Conservation (phyloP, 2,329 filamentous ascomycete genomes). For the Aureobasidium sp. region DNA sequence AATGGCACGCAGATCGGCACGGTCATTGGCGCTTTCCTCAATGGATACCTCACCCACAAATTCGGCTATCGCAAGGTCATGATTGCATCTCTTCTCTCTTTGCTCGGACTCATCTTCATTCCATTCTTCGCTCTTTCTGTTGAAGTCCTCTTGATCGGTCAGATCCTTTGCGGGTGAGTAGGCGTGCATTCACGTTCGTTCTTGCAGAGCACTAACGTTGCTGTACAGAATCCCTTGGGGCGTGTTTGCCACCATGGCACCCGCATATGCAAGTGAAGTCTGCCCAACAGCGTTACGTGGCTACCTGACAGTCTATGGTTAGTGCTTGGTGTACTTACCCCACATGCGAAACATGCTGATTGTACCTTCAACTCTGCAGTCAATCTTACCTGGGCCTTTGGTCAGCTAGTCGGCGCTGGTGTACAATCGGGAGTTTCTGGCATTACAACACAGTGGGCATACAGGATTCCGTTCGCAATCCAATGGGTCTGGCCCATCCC, state of each 20-base stretch:
- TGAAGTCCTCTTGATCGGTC: slow-evolving; percentile 47
- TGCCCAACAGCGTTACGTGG: slow-evolving; percentile 51
- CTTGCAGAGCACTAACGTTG: background rate
- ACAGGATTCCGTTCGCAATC: slow-evolving; percentile 35
- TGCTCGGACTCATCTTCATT: slow-evolving; percentile 46
- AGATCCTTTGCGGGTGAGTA: slow-evolving; percentile 47
- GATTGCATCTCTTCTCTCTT: background rate
- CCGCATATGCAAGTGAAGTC: slow-evolving; percentile 61
- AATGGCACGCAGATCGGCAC: background rate
- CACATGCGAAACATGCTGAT: no score
- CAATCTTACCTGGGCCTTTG: slow-evolving; percentile 55
- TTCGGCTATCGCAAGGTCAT: slow-evolving; percentile 9
- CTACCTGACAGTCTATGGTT: slow-evolving; percentile 46
- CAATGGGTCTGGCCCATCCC: slow-evolving; percentile 34
- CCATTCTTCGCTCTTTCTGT: background rate
- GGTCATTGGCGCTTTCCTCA: slow-evolving; percentile 6
- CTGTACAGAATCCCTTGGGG: slow-evolving; percentile 42
- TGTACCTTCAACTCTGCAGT: slow-evolving; percentile 19
- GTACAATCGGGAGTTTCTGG: slow-evolving; percentile 28
- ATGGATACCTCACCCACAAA: background rate
- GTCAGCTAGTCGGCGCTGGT: slow-evolving; percentile 46
- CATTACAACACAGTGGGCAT: slow-evolving; percentile 32
- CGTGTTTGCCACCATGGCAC: slow-evolving; percentile 47
- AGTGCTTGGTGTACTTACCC: no score
- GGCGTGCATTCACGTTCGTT: background rate